Conservation (phyloP, 2,329 filamentous ascomycete genomes). For the Phaeosphaeria sp. region DNA sequence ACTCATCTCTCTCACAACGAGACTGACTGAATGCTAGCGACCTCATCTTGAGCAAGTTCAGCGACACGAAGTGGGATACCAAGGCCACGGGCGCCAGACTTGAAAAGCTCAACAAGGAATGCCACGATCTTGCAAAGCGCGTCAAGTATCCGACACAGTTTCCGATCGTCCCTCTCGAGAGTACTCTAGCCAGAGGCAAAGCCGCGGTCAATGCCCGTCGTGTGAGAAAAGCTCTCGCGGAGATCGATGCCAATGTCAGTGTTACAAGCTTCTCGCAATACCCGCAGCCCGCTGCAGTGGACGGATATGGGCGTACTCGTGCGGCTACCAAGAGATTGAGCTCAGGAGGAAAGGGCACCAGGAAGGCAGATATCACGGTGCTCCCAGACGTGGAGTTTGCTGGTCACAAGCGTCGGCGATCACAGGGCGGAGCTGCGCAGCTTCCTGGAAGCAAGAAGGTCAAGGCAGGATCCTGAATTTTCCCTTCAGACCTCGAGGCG, state of each 20-base stretch:
- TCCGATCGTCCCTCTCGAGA: constrained; percentile 1
- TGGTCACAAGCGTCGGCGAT: neutral
- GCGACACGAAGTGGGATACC: constrained; percentile 5
- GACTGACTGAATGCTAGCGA: neutral
- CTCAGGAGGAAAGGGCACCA: neutral
- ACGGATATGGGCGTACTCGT: neutral
- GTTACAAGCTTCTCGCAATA: neutral
- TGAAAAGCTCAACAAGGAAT: neutral
- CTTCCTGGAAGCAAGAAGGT: no score
- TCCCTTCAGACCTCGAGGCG: no score
- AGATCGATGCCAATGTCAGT: neutral
- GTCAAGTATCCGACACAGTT: constrained; percentile 1
- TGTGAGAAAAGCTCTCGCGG: neutral
- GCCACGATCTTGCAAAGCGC: neutral
- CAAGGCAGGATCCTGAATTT: no score
- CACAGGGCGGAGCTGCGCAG: neutral
- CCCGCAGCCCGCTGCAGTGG: neutral
- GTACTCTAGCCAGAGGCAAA: neutral
- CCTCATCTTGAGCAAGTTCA: neutral
- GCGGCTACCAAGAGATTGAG: neutral
- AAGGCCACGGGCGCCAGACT: neutral
- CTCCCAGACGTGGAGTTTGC: neutral
- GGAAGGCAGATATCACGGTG: neutral
- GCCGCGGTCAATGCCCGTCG: neutral
- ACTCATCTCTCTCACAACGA: neutral